Evolutionary conservation across 2,329 filamentous ascomycete species (phyloP), one percentile per base, ranked within the genome.

Genomic region (Neurospora sp.): DNA sequence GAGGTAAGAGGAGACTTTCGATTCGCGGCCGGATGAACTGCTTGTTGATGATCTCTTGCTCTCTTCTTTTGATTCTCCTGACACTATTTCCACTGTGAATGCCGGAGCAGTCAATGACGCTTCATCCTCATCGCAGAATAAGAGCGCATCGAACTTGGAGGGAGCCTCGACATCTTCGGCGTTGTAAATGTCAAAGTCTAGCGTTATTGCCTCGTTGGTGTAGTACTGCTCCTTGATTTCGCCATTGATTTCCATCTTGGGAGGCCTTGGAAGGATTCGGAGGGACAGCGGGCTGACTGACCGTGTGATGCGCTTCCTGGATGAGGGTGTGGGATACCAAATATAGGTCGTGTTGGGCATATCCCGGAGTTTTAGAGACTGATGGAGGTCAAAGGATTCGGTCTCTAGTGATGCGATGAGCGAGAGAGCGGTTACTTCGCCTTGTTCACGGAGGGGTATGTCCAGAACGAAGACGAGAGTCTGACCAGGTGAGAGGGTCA

Each of bases 201-300:
- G 79, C 6, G 82, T 82, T 37, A 97, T 87, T 0, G 82, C 79
- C 80, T 99, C 96, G 75, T 96, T 91, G 1, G 91, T 92, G 77
- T 97, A 98, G 78, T 95, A 96, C 69, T 93, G 89, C 12, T 88
- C 85, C 70, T 85, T 83, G 8, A 90, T 80, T 2, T 87, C 82
- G 10, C 92, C 81, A 36, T 82, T 85, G 66, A 99, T 87, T 74
- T 92, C 89, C 82, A 99, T 88, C 80, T 97, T 98, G 0, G 96
- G 96, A 37, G 95, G 96, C 73, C 96, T 92, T 1, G 96, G 95
- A 69, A 93, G 84, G 33, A 99, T 89, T 69, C 88, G 89, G 69
- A 97, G 86, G 1, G 82, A 81, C 40, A 86, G 83, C 8, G 86
- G 81, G 66, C 85, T 82, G 11, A 80, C 74, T 36, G 52, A 8